A percentile compares a stretch with the other conserved stretches of the same genome.
phyloP scores from a whole-genome alignment of 192 early-diverging fungal species.

The Chytriomyces hyalinus region DNA sequence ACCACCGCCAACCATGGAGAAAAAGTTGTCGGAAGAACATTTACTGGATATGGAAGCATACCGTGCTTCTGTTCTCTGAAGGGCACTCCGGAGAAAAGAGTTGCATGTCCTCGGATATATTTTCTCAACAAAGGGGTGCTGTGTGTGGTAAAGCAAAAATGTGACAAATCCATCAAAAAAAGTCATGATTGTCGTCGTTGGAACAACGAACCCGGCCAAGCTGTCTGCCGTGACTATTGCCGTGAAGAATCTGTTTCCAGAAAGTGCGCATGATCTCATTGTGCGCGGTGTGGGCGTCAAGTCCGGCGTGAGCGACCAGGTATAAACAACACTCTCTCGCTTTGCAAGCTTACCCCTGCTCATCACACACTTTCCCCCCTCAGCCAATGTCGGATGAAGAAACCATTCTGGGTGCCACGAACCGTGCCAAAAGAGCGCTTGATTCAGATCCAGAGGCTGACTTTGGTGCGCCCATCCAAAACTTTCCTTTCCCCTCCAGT shows the following conservation, averaged over 20 bases:
- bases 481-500: too few relatives aligned
- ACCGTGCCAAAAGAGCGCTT: conserved; percentile 33
- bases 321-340: not conserved
- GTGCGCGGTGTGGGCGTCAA: conserved; percentile 19
- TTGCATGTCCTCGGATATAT: too few relatives aligned
- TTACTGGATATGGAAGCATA: too few relatives aligned
- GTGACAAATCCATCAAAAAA: not conserved
- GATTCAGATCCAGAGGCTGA: conserved; percentile 11
- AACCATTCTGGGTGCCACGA: conserved; percentile 41
- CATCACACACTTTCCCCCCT: not conserved
- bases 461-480: conserved; percentile 21
- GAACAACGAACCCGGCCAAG: conserved; percentile 28
- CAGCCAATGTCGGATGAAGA: conserved; percentile 44
- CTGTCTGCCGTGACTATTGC: conserved; percentile 23
- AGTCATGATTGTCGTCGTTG: conserved; percentile 29
- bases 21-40: too few relatives aligned
- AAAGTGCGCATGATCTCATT: not conserved
- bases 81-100: too few relatives aligned
- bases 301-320: conserved; percentile 37
- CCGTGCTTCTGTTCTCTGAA: too few relatives aligned
- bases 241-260: not conserved
- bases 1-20: too few relatives aligned
- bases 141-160: too few relatives aligned
- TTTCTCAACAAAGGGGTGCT: too few relatives aligned
- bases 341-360: too few relatives aligned